These are phyloP conservation scores for Middelhovenomyces tepae DNA, from an alignment of 805 yeast genomes.

Conservation along the genomic window DNA sequence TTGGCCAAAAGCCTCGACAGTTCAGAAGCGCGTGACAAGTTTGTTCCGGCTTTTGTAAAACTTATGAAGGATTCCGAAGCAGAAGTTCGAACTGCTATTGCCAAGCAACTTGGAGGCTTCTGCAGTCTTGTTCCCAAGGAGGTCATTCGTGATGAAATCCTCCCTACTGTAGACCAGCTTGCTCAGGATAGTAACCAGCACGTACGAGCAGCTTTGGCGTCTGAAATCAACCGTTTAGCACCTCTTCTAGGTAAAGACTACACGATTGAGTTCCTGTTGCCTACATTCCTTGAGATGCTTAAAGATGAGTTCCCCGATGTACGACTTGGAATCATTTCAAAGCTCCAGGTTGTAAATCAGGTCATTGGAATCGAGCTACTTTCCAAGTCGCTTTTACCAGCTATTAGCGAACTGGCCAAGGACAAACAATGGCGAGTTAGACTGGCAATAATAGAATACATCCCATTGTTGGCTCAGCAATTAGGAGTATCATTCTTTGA, in stretches of 20 bases:
- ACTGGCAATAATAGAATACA: conserved; percentile 91
- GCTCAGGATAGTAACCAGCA: conserved; percentile 88
- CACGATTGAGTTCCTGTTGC: conserved; percentile 74
- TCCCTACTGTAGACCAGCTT: conserved; percentile 76
- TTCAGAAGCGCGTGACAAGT: conserved; percentile 43
- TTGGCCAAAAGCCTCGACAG: conserved; percentile 58
- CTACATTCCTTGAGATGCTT: conserved; percentile 84
- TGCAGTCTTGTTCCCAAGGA: conserved; percentile 30
- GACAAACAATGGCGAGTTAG: conserved; percentile 98
- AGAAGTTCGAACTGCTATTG: conserved; percentile 91
- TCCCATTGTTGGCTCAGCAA: conserved; percentile 89
- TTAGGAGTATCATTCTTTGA: conserved; percentile 90
- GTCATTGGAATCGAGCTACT: conserved; percentile 86
- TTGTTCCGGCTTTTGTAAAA: conserved; percentile 62
- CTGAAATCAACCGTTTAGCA: conserved; percentile 77
- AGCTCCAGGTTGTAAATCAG: conserved; percentile 83
- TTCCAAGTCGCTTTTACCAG: conserved; percentile 84
- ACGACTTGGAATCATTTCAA: conserved; percentile 85
- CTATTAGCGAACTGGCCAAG: conserved; percentile 90
- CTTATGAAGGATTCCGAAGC: conserved; percentile 90
- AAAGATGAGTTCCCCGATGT: conserved; percentile 97
- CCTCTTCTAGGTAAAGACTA: conserved; percentile 77
- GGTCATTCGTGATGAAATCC: conserved; percentile 55
- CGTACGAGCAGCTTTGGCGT: conserved; percentile 88
- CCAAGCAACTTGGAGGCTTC: conserved; percentile 73